phyloP scores from a whole-genome alignment of 495 filamentous ascomycete genomes.

The Amphirosellinia nigrospora region DNA sequence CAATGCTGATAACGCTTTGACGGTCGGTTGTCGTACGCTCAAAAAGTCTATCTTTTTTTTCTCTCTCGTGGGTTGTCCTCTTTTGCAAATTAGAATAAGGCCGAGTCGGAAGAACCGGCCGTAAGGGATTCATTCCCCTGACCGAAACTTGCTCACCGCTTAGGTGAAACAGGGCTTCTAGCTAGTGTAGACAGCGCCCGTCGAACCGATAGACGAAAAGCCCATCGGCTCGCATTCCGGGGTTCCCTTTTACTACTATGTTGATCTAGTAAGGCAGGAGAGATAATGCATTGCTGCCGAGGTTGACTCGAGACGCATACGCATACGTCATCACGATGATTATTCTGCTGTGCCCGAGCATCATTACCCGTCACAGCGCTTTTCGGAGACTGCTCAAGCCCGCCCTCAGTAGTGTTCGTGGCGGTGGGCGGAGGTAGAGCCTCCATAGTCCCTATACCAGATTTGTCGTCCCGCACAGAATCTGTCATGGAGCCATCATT shows the following conservation, averaged over 20 bases:
- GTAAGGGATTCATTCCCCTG: conserved; percentile 23
- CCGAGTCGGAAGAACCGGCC: conserved; percentile 19
- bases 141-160: conserved; percentile 26
- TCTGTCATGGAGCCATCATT: conserved; percentile 5
- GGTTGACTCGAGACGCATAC: background rate
- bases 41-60: background rate
- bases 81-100: conserved; percentile 7
- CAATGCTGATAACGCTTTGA: conserved; percentile 15
- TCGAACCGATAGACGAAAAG: conserved; percentile 16
- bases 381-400: background rate
- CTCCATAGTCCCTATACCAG: background rate
- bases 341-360: conserved; percentile 17
- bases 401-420: background rate
- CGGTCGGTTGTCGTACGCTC: conserved; percentile 1
- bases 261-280: background rate
- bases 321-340: conserved; percentile 22
- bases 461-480: conserved; percentile 13
- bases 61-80: background rate
- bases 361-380: conserved; percentile 20
- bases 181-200: conserved; percentile 12
- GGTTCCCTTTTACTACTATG: conserved; percentile 13
- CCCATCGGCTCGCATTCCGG: conserved; percentile 21
- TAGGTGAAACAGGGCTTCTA: conserved; percentile 22
- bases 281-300: conserved; percentile 11
- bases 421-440: conserved; percentile 13